phyloP scores from a whole-genome alignment of 768 basidiomycete genomes.

The Russula abietina region DNA sequence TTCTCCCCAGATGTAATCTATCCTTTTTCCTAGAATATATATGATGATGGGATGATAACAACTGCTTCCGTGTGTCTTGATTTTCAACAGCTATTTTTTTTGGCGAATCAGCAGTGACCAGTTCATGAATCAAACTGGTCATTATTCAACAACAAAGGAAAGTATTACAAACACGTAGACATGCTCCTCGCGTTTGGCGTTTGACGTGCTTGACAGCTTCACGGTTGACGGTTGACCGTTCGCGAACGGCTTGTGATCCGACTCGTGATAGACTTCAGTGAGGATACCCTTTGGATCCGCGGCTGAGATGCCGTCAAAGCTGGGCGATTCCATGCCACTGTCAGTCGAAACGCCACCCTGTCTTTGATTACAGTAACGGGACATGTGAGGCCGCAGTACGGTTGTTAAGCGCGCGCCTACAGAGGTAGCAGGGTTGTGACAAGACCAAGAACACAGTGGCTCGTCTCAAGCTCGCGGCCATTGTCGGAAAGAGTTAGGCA shows the following conservation, averaged over 20 bases:
- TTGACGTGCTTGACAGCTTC: constrained; percentile 9
- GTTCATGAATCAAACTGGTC: background rate
- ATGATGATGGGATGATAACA: background rate
- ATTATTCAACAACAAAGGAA: background rate
- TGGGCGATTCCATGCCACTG: constrained; percentile 1
- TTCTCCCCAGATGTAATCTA: constrained; percentile 5
- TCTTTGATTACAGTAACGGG: background rate
- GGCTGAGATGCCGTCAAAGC: background rate
- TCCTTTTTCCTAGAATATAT: constrained; percentile 4
- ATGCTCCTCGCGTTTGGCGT: background rate
- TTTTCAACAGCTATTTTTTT: background rate
- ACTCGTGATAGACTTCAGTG: constrained; percentile 1
- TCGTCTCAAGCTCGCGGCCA: background rate
- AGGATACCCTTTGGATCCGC: constrained; percentile 9
- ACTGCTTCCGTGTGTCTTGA: background rate
- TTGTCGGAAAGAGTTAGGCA: background rate
- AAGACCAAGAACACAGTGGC: background rate
- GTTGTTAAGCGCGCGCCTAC: background rate
- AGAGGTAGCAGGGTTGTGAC: background rate
- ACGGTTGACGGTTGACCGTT: background rate
- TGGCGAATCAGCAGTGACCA: background rate
- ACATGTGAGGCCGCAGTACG: background rate
- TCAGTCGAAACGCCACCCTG: constrained; percentile 8
- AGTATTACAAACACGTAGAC: too few relatives aligned
- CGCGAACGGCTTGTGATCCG: constrained; percentile 8